These are phyloP conservation scores for Gossypium mustelinum DNA, from an alignment of 345 rosid genomes.

Conservation along the genomic window DNA sequence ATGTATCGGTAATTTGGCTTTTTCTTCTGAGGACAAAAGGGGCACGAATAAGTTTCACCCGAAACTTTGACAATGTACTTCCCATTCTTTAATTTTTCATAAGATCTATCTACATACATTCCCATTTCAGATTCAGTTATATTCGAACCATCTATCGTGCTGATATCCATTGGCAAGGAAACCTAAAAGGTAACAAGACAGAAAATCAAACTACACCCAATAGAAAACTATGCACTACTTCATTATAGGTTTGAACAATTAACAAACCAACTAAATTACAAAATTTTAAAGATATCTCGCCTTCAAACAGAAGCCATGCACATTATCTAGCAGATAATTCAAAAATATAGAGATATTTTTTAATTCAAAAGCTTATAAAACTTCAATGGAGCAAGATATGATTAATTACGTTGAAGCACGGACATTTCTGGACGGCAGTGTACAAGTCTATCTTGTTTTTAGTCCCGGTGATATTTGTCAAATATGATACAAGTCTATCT, in stretches of 20 bases:
- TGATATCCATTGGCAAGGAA: constrained; percentile 18
- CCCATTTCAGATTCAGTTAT: constrained; percentile 48
- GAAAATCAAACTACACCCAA: background rate
- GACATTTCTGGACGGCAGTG: background rate
- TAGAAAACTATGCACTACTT: constrained; percentile 4
- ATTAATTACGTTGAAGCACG: background rate
- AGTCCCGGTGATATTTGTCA: constrained; percentile 45
- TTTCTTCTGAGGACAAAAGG: constrained; percentile 72
- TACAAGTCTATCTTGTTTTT: constrained; percentile 28
- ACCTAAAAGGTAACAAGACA: constrained; percentile 11
- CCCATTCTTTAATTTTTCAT: constrained; percentile 66
- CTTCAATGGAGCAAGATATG: background rate
- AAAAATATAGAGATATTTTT: background rate
- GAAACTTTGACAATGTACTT: constrained; percentile 46
- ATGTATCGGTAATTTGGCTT: constrained; percentile 52
- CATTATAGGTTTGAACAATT: background rate
- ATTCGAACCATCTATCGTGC: constrained; percentile 30
- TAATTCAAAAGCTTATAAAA: background rate
- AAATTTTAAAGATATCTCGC: background rate
- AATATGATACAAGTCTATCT: constrained; percentile 53
- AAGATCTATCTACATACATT: constrained; percentile 19
- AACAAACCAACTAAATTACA: background rate
- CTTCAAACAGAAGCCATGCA: background rate
- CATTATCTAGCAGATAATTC: background rate
- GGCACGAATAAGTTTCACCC: constrained; percentile 59